Evolutionary conservation across 2,329 filamentous ascomycete genomes (phyloP).

Genomic region (Neofusicoccum ribis): DNA sequence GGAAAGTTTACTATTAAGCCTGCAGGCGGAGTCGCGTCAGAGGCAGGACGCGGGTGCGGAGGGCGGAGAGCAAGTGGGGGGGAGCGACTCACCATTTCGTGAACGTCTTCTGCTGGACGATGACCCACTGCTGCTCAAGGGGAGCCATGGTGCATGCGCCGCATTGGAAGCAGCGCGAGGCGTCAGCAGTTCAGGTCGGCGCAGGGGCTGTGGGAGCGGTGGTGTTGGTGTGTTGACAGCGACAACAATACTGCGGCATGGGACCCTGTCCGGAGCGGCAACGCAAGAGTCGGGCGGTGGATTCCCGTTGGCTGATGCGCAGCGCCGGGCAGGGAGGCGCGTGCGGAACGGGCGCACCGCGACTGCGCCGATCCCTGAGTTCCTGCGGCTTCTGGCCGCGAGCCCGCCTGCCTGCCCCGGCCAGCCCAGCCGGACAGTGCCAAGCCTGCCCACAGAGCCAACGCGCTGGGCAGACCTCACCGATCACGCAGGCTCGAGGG

Average conservation of each 20-base stretch:
- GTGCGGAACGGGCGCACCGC: constrained; percentile 5
- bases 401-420: background rate
- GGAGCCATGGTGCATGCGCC: constrained; percentile 39
- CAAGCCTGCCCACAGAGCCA: too few species aligned
- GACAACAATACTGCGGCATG: constrained; percentile 12
- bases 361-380: constrained; percentile 4
- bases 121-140: constrained; percentile 65
- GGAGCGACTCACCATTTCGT: constrained; percentile 76
- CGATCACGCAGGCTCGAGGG: too few species aligned
- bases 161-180: constrained; percentile 17
- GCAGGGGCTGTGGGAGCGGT: background rate
- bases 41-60: constrained; percentile 5
- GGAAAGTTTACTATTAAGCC: constrained; percentile 95
- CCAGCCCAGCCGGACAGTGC: too few species aligned
- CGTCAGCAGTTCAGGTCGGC: background rate
- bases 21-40: constrained; percentile 38
- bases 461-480: too few species aligned
- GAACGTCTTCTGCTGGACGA: constrained; percentile 97
- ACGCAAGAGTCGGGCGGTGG: background rate
- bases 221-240: constrained; percentile 17
- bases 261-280: constrained; percentile 17
- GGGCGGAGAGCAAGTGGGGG: constrained; percentile 8
- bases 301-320: constrained; percentile 10
- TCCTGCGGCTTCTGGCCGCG: constrained; percentile 6
- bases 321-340: constrained; percentile 8